Evolutionary conservation across 1,284 basidiomycete species (phyloP), one percentile per base, ranked within the genome.

Genomic region (Tilletia setariae): DNA sequence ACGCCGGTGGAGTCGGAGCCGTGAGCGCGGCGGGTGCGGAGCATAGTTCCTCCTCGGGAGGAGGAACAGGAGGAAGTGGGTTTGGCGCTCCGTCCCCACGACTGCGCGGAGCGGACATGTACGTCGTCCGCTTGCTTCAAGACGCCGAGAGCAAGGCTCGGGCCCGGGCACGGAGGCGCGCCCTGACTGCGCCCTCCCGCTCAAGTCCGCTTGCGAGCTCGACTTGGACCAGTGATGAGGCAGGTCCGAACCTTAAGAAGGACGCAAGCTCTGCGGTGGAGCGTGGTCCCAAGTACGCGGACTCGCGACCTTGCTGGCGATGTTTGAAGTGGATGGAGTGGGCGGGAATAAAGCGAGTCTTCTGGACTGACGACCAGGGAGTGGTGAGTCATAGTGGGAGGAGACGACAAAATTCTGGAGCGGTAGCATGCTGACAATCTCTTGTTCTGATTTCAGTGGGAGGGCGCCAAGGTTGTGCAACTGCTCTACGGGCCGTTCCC

Each of bases 241-340:
- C 23, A 35, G 32, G 28, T 2, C 56, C 32, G 25, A 32, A 30
- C 11, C n/a, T n/a, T 30, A 61, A n/a, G 13, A 61, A 30, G 28
- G 7, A 16, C 28, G n/a, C 13, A 30, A 53, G 51, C 28, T 25
- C 23, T 19, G 51, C 15, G 21, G 51, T 53, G 51, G 51, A 15
- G 51, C 3, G 65, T 43, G 4, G 32, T 63, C 68, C 67, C 3
- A 66, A 67, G 28, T 72, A 72, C 47, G 71, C 71, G 7, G 71
- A 72, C 59, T 70, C 68, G 47, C 53, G 71, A 23, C 71, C 71
- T 40, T 72, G 71, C 62, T 72, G 71, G 71, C 51, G 71, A 9
- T 72, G 71, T 42, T 65, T 72, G 21, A 68, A 72, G 62, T 72
- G 71, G 71, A 72, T 72, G 71, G 63, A 65, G 32, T 72, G 71